Evolutionary conservation across 2,329 filamentous ascomycete species (phyloP), one percentile per base, ranked within the genome.

Genomic region (Claviceps digitariae): DNA sequence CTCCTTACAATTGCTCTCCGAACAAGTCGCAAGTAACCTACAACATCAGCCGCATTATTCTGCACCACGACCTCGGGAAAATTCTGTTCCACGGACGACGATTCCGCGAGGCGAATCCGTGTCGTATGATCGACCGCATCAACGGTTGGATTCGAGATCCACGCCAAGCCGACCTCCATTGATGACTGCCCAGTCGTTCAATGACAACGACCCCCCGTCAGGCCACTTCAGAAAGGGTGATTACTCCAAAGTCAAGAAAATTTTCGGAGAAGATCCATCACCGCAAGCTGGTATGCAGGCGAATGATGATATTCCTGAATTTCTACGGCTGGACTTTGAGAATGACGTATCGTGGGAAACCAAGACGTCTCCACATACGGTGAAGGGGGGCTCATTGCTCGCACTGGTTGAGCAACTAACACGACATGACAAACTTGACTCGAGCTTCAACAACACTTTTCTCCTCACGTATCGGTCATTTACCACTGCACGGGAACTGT

Each of bases 401-500:
- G 93, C 87, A 4, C 74, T 98, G 54, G 93, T 96, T 6, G 93
- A 97, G 68, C 91, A 97, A 64, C 77, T 98, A 46, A 98, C 93
- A 17, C 82, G 93, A 49, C 93, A 98, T 64, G 93, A 98, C 70
- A 93, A 94, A 64, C 79, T 95, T 15, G 93, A 97, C 64, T 89
- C 90, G 3, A 91, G 80, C 57, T 97, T 97, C 72, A 97, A 97
- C 73, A 94, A 91, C 63, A 98, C 93, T 1, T 98, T 98, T 75
- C 81, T 98, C 17, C 79, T 98, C 40, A 98, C 93, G 1, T 98
- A 98, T 67, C 81, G 87, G 57, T 98, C 93, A 0, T 98, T 98
- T 64, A 97, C 93, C 0, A 83, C 84, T 2, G 93, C 91, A 0
- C 77, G 85, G 6, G 93, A 97, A 67, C 75, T 98, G 0, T 97